phyloP scores from a whole-genome alignment of 345 rosid genomes.

The Eucalyptus microcorys region DNA sequence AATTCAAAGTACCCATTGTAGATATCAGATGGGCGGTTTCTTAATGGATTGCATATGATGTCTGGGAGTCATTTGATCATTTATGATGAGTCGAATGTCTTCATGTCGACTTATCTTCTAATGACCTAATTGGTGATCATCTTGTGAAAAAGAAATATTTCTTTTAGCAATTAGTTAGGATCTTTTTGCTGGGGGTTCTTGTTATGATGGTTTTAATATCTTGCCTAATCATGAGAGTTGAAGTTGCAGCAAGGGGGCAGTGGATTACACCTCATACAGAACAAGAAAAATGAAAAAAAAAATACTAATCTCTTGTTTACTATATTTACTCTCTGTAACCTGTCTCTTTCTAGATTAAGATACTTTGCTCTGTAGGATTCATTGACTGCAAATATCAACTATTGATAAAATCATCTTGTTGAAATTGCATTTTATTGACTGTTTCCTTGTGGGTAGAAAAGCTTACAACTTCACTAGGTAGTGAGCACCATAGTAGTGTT shows the following conservation, averaged over 20 bases:
- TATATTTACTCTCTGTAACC: neutral
- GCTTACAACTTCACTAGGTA: neutral
- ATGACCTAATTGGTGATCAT: neutral
- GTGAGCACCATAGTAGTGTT: neutral
- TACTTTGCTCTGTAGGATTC: neutral
- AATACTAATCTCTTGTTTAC: neutral
- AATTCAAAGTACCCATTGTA: neutral
- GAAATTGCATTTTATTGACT: neutral
- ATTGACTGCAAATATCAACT: neutral
- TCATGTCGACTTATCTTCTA: neutral
- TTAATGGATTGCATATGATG: neutral
- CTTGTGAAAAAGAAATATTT: neutral
- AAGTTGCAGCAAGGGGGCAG: neutral
- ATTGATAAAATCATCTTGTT: neutral
- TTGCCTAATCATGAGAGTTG: neutral
- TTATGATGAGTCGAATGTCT: neutral
- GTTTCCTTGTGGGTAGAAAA: neutral
- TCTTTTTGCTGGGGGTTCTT: neutral
- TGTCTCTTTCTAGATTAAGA: neutral
- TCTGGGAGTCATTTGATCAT: neutral
- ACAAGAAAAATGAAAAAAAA: neutral
- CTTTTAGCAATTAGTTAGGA: neutral
- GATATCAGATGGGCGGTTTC: neutral
- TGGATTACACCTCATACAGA: neutral
- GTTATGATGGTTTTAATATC: neutral